Evolutionary conservation across 306 rosid species (phyloP), one percentile per base, ranked within the genome.

Genomic region (Canavalia ensiformis): DNA sequence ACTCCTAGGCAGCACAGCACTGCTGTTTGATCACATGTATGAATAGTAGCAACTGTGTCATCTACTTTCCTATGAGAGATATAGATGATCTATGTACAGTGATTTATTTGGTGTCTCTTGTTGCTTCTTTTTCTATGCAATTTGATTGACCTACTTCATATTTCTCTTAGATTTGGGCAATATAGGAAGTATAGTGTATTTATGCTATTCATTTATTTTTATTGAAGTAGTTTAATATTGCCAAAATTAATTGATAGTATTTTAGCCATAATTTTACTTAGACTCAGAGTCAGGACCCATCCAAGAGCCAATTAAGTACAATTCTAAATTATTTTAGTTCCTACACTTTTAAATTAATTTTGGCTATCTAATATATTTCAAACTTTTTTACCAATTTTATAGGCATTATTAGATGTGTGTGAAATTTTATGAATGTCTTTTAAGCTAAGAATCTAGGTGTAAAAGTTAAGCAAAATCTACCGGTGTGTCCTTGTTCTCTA

Each of bases 401-500:
- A 18, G 72, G 72, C 11, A 25, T 41, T 41, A 25, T 41, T 41
- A 66, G 51, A 41, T 28, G 8, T 44, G 3, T 35, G 2, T 42
- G 54, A 67, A 66, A 2, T 44, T 67, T 42, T 7, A 8, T 25
- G 37, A 44, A 25, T 44, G 8, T 3, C 37, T 25, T 67, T 67
- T 67, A 41, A 66, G 72, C 72, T 28, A 44, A 67, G 72, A 67
- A 67, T 67, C 72, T 67, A 42, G 72, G 18, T 44, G 6, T 67
- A 42, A 29, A 41, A 67, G n/a, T 4, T 67, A 2, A 42, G 35
- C 72, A 25, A 67, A 67, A 67, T 67, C 72, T 67, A 67, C 37
- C 1, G 72, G 72, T 42, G 35, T 67, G 72, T 67, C 18, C 72
- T 67, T 67, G 52, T 66, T 66, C 52, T 42, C 34, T 67, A 25